Evolutionary conservation across 2,329 filamentous ascomycete species (phyloP), one percentile per base, ranked within the genome.

Genomic region (Paramyrothecium sp.): DNA sequence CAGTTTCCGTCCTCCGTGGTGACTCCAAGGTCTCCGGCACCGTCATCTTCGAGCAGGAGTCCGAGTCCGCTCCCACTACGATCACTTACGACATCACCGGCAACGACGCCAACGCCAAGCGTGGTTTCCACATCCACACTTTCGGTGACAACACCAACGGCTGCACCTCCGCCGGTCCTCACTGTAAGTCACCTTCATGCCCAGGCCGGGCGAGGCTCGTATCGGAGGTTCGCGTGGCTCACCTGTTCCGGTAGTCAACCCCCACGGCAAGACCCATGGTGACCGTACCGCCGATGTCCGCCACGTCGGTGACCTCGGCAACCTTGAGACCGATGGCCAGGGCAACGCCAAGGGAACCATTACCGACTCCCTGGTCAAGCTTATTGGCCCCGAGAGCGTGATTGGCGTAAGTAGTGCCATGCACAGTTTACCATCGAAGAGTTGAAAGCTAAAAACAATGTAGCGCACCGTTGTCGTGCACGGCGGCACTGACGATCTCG

Each of bases 141-240:
- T 99, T 97, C 73, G 95, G 95, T 76, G 95, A 98, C 86, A 98
- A 98, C 87, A 98, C 95, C 85, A 99, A 99, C 81, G 95, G 95
- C 78, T 99, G 95, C 90, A 98, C 94, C 66, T 96, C 91, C 66
- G 95, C 95, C 66, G 95, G 95, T 55, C 94, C 95, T 78, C 95
- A 99, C 84, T 99, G 92, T 96, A 82, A 75, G 91, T 80, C 50
- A 30, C 51, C 41, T 55, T 11, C 23, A n/a, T 22, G 23, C 26
- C n/a, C 3, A 20, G 46, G 16, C 7, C 26, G 16, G 44, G 21
- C 16, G 34, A 26, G 5, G n/a, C 38, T 12, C 13, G n/a, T 19
- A 12, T 12, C n/a, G 38, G 13, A 19, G n/a, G 13, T 12, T 44
- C 38, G 38, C 38, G 5, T 19, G 13, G 38, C 38, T 44, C 4